phyloP scores from a whole-genome alignment of 495 filamentous ascomycete genomes.

The Melanomma pulvis-pyrius region DNA sequence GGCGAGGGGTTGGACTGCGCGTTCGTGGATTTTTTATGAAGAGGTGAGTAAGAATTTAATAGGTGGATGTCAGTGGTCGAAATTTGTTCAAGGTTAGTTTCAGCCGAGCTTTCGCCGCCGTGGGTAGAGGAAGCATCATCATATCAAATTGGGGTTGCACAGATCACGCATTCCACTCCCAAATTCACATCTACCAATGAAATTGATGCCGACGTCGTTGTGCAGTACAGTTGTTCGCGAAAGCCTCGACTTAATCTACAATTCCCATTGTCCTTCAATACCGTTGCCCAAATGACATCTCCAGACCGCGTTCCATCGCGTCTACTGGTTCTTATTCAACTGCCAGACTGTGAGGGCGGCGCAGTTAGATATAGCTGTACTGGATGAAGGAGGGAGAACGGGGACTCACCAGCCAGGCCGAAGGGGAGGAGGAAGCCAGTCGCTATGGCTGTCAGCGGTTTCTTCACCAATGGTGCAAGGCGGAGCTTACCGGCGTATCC shows the following conservation, averaged over 20 bases:
- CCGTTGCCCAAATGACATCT: slow-evolving; percentile 1
- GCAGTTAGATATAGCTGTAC: slow-evolving; percentile 13
- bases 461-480: not conserved
- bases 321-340: slow-evolving; percentile 65
- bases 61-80: not conserved
- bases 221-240: slow-evolving; percentile 25
- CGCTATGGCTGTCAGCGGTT: slow-evolving; percentile 48
- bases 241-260: slow-evolving; percentile 31
- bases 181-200: slow-evolving; percentile 13
- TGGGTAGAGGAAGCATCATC: not conserved
- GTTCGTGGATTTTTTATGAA: not conserved
- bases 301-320: not conserved
- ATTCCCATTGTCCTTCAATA: not conserved
- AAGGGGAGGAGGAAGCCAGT: slow-evolving; percentile 80
- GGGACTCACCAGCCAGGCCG: slow-evolving; percentile 73
- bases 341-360: slow-evolving; percentile 72
- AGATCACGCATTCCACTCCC: not conserved
- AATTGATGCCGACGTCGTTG: slow-evolving; percentile 22
- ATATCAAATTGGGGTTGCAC: not conserved
- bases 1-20: not conserved
- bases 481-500: slow-evolving; percentile 66
- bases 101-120: not conserved
- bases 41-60: not conserved
- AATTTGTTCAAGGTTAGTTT: not conserved
- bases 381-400: not conserved